Evolutionary conservation across 331 rosid species (phyloP).

Genomic region (Rhamnella rubrinervis): DNA sequence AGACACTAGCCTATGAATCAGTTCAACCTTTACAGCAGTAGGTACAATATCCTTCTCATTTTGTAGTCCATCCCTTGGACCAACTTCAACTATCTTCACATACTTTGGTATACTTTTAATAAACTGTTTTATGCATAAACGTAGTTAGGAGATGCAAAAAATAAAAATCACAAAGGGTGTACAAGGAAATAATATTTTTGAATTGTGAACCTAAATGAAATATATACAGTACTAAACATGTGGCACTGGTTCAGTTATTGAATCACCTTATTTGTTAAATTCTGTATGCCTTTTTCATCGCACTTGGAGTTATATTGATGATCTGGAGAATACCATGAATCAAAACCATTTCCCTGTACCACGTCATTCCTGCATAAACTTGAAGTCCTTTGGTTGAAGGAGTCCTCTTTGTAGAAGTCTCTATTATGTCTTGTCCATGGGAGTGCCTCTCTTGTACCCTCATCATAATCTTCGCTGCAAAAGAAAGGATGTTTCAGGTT

Average conservation of each 20-base stretch:
- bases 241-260: not conserved
- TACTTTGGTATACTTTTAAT: constrained; percentile 59
- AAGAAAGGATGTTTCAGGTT: constrained; percentile 16
- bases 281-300: constrained; percentile 31
- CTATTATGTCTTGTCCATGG: constrained; percentile 79
- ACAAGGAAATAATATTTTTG: not conserved
- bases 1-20: constrained; percentile 69
- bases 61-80: constrained; percentile 94
- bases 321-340: constrained; percentile 46
- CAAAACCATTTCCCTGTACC: constrained; percentile 40
- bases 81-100: constrained; percentile 94
- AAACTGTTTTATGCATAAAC: constrained; percentile 46
- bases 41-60: constrained; percentile 81
- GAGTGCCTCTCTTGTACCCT: constrained; percentile 46
- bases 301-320: constrained; percentile 39
- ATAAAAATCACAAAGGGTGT: constrained; percentile 3
- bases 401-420: constrained; percentile 44
- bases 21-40: constrained; percentile 65
- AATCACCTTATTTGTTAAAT: constrained; percentile 59
- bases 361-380: constrained; percentile 40
- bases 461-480: constrained; percentile 67
- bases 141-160: constrained; percentile 10
- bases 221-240: not conserved
- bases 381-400: constrained; percentile 41
- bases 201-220: no score